Conservation (phyloP, 768 basidiomycete species). For the Kwoniella dendrophila region DNA sequence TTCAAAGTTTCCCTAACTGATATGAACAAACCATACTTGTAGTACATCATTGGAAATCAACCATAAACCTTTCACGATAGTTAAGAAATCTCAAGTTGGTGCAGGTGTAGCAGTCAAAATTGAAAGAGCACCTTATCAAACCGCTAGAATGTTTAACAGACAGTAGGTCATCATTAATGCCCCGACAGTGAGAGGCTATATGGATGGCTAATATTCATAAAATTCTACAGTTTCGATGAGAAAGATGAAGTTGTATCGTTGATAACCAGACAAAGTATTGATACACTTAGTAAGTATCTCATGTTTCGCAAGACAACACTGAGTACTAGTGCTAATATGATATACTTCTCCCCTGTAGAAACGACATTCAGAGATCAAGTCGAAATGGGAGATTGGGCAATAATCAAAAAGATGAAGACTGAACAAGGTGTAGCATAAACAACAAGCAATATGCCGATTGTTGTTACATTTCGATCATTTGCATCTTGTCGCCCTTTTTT, state of each 20-base stretch:
- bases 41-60: constrained; percentile 98
- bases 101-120: constrained; percentile 98
- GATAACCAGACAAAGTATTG: constrained; percentile 89
- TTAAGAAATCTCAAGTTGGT: constrained; percentile 93
- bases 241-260: constrained; percentile 91
- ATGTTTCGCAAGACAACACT: neutral
- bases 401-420: constrained; percentile 67
- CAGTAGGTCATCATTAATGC: constrained; percentile 61
- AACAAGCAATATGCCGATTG: neutral
- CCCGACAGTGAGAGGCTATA: neutral
- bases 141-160: constrained; percentile 90
- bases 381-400: constrained; percentile 84
- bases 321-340: constrained; percentile 6
- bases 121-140: constrained; percentile 93
- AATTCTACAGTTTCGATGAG: constrained; percentile 60
- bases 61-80: constrained; percentile 82
- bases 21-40: neutral
- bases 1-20: no score
- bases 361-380: constrained; percentile 83
- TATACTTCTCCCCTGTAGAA: constrained; percentile 61
- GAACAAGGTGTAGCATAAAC: constrained; percentile 45
- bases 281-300: constrained; percentile 77
- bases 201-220: neutral
- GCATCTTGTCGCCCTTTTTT: no score
- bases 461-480: no score